These are phyloP conservation scores for Picochlorum costavermella DNA, from an alignment of 139 green algal genomes.

Conservation along the genomic window DNA sequence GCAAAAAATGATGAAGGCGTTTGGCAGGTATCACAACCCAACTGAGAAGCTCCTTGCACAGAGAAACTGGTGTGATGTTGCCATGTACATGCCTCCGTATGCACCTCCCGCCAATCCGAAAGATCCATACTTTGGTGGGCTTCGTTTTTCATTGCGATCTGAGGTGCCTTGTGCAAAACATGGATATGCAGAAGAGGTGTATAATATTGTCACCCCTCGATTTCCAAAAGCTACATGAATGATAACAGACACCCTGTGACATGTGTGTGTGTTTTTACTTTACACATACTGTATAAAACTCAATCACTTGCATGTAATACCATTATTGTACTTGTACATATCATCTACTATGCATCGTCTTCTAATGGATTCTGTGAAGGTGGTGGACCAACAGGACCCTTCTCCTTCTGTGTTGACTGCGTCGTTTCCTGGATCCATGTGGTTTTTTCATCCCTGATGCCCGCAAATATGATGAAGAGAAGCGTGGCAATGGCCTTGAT, in stretches of 20 bases:
- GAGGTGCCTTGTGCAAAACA: conserved; percentile 15
- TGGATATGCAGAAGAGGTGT: conserved; percentile 28
- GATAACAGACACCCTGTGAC: not conserved
- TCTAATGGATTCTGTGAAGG: not conserved
- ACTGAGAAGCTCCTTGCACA: conserved; percentile 28
- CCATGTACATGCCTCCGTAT: conserved; percentile 16
- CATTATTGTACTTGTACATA: not conserved
- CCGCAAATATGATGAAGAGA: conserved; percentile 1
- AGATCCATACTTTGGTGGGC: conserved; percentile 10
- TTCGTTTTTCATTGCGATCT: conserved; percentile 26
- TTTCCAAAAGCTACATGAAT: conserved; percentile 1
- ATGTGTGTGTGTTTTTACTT: not conserved
- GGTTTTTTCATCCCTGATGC: not conserved
- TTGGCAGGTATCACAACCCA: conserved; percentile 9
- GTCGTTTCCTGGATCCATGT: not conserved
- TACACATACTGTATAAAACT: too few relatives aligned
- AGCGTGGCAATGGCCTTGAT: conserved; percentile 12
- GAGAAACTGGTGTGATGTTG: conserved; percentile 39
- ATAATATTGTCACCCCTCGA: conserved; percentile 13
- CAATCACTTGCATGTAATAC: too few relatives aligned
- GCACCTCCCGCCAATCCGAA: conserved; percentile 7
- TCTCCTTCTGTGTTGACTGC: not conserved
- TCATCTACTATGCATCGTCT: not conserved
- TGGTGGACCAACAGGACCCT: not conserved
- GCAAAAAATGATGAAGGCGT: conserved; percentile 27